Evolutionary conservation across 1,139 yeast genomes (phyloP).

Genomic region (Groenewaldozyma sp.): DNA sequence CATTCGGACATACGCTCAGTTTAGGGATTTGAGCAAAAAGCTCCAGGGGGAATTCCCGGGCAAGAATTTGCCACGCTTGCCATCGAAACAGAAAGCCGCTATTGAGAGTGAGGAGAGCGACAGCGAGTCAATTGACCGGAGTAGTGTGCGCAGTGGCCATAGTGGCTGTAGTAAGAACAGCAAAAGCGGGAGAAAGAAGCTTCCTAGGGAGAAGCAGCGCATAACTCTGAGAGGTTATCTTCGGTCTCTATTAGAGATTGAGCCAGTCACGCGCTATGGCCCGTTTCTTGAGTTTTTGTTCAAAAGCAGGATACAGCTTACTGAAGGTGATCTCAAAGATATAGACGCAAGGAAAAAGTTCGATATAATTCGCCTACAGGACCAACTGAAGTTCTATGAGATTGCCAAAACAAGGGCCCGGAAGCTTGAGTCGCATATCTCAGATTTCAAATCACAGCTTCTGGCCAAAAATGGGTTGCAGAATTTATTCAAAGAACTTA

Average conservation of each 20-base stretch:
- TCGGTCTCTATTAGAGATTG: conserved; percentile 40
- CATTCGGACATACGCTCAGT: conserved; percentile 57
- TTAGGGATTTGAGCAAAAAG: conserved; percentile 43
- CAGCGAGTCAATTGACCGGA: conserved; percentile 1
- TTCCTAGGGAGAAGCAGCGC: conserved; percentile 62
- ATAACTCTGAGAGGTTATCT: conserved; percentile 69
- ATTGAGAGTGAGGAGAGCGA: background rate
- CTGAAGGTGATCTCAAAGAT: conserved; percentile 44
- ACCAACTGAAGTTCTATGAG: conserved; percentile 66
- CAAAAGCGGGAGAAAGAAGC: conserved; percentile 9
- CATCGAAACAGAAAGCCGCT: conserved; percentile 39
- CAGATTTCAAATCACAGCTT: conserved; percentile 43
- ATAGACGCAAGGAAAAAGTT: conserved; percentile 46
- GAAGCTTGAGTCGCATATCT: conserved; percentile 43
- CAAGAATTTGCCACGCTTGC: conserved; percentile 52
- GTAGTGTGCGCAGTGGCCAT: background rate
- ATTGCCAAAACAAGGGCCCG: conserved; percentile 45
- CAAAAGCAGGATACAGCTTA: conserved; percentile 31
- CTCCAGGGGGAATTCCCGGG: conserved; percentile 61
- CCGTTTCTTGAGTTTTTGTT: conserved; percentile 46
- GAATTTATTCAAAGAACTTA: conserved; percentile 54
- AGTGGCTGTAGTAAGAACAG: too few species aligned
- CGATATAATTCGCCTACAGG: conserved; percentile 51
- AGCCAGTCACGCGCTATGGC: conserved; percentile 47
- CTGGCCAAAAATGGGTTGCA: conserved; percentile 38